Base-by-base conservation (phyloP, 2,329 filamentous ascomycete species). In the Exophiala dermatitidis region DNA sequence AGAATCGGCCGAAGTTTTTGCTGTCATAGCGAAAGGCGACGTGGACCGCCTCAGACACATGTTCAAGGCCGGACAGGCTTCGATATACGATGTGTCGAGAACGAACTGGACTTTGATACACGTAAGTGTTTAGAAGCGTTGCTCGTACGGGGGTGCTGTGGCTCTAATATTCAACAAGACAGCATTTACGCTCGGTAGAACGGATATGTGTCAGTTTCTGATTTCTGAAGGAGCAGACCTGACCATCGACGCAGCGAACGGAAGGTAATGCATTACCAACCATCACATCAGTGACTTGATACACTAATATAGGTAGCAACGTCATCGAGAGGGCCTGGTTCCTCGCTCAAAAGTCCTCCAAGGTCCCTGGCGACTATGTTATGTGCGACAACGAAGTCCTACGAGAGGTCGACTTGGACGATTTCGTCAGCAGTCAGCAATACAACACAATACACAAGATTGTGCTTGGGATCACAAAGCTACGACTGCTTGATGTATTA, bases 271-370 rank as follows among this genome's bases (percentile, higher is more conserved):
- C 33, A 7, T n/a, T n/a, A 7, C 33, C n/a, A 7, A n/a, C 33
- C 7, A 7, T n/a, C 7, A 7, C 33, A n/a, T 36, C 33, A n/a
- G 7, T 36, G 7, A 36, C 7, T 7, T 7, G 7, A 7, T n/a
- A 7, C 7, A 36, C 7, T 36, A 7, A 7, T n/a, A 36, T 36
- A 7, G 7, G n/a, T 36, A 48, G 50, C 31, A 48, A 37, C 29
- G 50, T 52, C 31, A 32, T 52, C 9, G 50, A 52, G 50, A 46
- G 50, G 26, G 50, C 50, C 30, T 52, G 50, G 50, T 37, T 38
- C 26, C 31, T 7, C 26, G 43, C 43, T 8, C 50, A 48, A 12
- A 52, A 47, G 19, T 10, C 29, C 5, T 9, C 29, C 5, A 12
- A 12, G 8, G 12, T 26, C 5, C 33, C 50, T 29, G 50, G 43